Base-by-base conservation (phyloP, 2,329 filamentous ascomycete genomes). In the Fusarium xyrophilum region DNA sequence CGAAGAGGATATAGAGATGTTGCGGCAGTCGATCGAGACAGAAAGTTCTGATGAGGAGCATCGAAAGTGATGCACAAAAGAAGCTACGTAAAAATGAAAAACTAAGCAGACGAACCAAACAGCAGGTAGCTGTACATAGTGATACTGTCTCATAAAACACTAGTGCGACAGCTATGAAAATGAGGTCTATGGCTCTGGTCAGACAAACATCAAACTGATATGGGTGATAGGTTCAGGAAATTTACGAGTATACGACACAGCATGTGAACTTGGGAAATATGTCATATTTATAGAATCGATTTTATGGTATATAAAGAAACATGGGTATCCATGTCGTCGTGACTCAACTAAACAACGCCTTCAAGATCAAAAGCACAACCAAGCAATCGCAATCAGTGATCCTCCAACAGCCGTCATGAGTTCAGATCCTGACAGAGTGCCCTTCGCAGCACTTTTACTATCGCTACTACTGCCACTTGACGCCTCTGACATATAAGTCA, bases 401-500 rank as follows among this genome's bases (percentile, higher is more conserved):
- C 39, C 51, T n/a, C 65, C 65, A 15, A 68, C 36, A 13, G 42
- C 32, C 11, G 47, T 11, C 1, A 53, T 11, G 17, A 40, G 36
- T 19, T 63, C 61, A 3, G 40, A 48, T 12, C 32, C 17, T 2
- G 40, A 25, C 1, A 28, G 12, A 7, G 33, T 7, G 0, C 27
- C 19, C 4, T 39, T 27, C 7, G 32, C 39, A 23, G 27, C 43
- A 39, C 59, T 63, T 6, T 36, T 27, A 17, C 10, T 12, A 10
- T 19, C 28, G 28, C 36, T 35, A 1, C 38, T 32, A 9, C 50
- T 23, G 4, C 23, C 27, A 21, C 27, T 28, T 6, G 27, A 40
- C 7, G 35, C 40, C 4, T 51, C 47, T 2, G 58, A 61, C 56
- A 72, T 52, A 19, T 70, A 75, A 1, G 79, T 80, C 68, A 70